Evolutionary conservation across 306 rosid species (phyloP), one percentile per base, ranked within the genome.

Genomic region (Cicer cuneatum): DNA sequence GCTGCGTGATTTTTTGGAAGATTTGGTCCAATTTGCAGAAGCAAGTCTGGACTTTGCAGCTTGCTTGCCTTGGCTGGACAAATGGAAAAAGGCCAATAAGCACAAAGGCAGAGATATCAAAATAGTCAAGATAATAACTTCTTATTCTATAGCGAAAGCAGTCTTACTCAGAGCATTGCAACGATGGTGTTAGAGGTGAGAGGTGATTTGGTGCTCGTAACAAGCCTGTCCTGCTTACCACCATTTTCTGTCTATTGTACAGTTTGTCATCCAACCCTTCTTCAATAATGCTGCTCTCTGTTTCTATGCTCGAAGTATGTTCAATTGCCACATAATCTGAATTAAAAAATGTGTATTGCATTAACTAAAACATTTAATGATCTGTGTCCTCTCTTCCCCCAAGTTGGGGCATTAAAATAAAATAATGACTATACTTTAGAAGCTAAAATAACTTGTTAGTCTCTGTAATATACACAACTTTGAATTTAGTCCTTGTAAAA

Each of bases 141-240:
- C 68, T 68, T 66, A 66, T 56, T 68, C 21, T 15, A 76, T 39
- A 48, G 48, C 60, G 18, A 42, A 46, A 74, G 59, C 37, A 71
- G 57, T 47, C 89, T 81, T 86, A 90, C 96, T 77, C 78, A 5
- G 84, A 83, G 72, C 80, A 80, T 51, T 83, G 82, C 52, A 88
- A 66, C 24, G 80, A 74, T 18, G 93, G 86, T 7, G 92, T 81
- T 64, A 66, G 16, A 10, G 88, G 90, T 4, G 85, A 63, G 78
- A 80, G 77, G 82, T 47, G 57, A 45, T 18, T 86, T 8, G 19
- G 51, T 21, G 39, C 10, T 60, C n/a, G 53, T 13, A 69, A 62
- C 52, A 73, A 70, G 77, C 75, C 80, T 77, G 56, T 76, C 69
- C 65, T 59, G 78, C 69, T 37, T 76, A 79, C 77, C 72, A 78